Evolutionary conservation across 225 moss, liverwort and hornwort genomes (phyloP), one percentile per base, ranked within the genome.

Genomic region (Sphagnum contortum): DNA sequence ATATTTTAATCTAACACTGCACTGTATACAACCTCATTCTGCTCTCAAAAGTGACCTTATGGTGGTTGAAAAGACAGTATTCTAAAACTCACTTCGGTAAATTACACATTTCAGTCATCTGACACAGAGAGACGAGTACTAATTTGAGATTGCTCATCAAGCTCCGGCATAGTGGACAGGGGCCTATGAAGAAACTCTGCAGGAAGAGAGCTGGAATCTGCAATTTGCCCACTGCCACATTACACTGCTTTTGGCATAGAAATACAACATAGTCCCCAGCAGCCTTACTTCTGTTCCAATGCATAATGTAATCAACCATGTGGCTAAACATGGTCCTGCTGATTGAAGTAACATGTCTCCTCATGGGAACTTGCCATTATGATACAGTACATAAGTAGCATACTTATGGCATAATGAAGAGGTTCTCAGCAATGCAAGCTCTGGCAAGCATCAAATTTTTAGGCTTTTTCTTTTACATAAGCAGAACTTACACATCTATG

Each of bases 81-180:
- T 5, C 11, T 57, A 13, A 11, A 57, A 57, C 56, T 10, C 5
- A 13, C 56, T 57, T 57, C 7, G 4, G n/a, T 44, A 58, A n/a
- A 58, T 44, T 6, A 12, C 44, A 12, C 29, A n/a, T 29, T 5
- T 48, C 50, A 51, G 47, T 12, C 44, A 49, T 44, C 12, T 51
- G 57, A 44, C 44, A 2, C 8, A 68, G 0, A 29, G 29, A 29
- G 57, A 47, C 10, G 4, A 50, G 50, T 47, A 63, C 59, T 77
- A 91, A 89, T 79, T 77, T 98, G 96, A 69, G 96, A 87, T 29
- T 93, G 85, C 67, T 98, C 96, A 70, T 98, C 96, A 13, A 98
- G 81, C 69, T 98, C 96, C 54, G 90, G 75, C 93, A 98, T 93
- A 0, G 96, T 93, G 44, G 93, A 98, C 72, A 98, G 66, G 13